Conservation (phyloP, 2,329 filamentous ascomycete genomes). For the Emmonsiellopsis sp. region DNA sequence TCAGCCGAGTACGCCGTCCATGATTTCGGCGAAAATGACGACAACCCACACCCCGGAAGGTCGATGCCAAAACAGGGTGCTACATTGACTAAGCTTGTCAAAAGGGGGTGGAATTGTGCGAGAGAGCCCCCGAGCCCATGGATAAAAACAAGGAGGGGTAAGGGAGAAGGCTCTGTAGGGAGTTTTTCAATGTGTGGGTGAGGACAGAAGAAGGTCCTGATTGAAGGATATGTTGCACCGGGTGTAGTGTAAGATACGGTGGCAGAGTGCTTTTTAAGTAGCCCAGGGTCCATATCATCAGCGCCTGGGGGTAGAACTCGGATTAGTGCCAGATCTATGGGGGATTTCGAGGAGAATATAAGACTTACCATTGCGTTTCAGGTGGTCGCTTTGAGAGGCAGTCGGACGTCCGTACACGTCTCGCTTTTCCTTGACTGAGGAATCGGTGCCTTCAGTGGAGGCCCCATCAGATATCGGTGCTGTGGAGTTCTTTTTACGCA, state of each 20-base stretch:
- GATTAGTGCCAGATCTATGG: not conserved
- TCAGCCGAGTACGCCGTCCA: slow-evolving; percentile 75
- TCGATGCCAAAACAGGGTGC: slow-evolving; percentile 83
- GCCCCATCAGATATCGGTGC: not conserved
- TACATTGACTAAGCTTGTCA: slow-evolving; percentile 72
- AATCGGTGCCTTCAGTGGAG: not conserved
- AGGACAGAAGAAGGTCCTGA: slow-evolving; percentile 74
- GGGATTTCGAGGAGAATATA: not conserved
- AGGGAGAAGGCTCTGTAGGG: slow-evolving; percentile 58
- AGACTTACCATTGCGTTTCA: slow-evolving; percentile 2
- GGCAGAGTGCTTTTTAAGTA: slow-evolving; percentile 67
- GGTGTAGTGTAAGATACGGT: slow-evolving; percentile 64
- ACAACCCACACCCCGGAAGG: slow-evolving; percentile 79
- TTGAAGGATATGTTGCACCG: slow-evolving; percentile 58
- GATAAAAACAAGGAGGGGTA: slow-evolving; percentile 82
- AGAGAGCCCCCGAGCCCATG: slow-evolving; percentile 90
- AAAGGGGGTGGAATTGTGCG: slow-evolving; percentile 73
- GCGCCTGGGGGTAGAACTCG: not conserved
- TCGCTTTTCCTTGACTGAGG: not conserved
- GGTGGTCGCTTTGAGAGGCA: not conserved
- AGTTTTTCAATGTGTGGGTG: slow-evolving; percentile 78
- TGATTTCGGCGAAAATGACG: slow-evolving; percentile 57
- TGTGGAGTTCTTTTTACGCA: not conserved
- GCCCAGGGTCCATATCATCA: slow-evolving; percentile 57
- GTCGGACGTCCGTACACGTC: not conserved